Conservation (phyloP, 768 basidiomycete species). For the Sarcodon aspratus region DNA sequence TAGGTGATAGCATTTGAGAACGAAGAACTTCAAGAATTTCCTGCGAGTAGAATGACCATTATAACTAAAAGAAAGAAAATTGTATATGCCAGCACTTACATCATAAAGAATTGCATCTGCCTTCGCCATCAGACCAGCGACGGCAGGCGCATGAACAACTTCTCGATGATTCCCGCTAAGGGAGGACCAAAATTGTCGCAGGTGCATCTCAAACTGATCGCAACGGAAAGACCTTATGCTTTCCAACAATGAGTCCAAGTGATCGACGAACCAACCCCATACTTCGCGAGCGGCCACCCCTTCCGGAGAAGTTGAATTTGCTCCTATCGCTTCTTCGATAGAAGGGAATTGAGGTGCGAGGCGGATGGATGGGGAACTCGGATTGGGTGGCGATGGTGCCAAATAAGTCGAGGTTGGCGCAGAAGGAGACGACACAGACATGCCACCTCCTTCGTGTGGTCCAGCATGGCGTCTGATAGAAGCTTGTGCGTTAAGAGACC, state of each 20-base stretch:
- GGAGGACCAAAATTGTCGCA: slow-evolving; percentile 78
- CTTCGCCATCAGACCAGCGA: slow-evolving; percentile 81
- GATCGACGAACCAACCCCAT: slow-evolving; percentile 89
- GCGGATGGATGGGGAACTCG: slow-evolving; percentile 53
- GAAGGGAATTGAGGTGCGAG: slow-evolving; percentile 74
- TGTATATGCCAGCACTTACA: slow-evolving; percentile 42
- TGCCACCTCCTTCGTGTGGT: slow-evolving; percentile 37
- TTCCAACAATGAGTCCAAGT: slow-evolving; percentile 74
- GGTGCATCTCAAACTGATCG: slow-evolving; percentile 83
- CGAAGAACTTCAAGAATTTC: slow-evolving; percentile 83
- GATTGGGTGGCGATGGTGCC: slow-evolving; percentile 7
- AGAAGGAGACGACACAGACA: slow-evolving; percentile 45
- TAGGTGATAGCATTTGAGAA: slow-evolving; percentile 73
- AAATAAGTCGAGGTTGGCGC: background rate
- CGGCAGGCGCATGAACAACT: slow-evolving; percentile 79
- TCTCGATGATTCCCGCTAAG: slow-evolving; percentile 70
- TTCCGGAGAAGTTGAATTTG: slow-evolving; percentile 64
- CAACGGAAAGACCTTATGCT: slow-evolving; percentile 69
- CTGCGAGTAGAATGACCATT: slow-evolving; percentile 25
- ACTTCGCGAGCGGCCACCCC: slow-evolving; percentile 75
- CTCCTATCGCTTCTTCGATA: slow-evolving; percentile 76
- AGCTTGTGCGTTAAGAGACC: slow-evolving; percentile 46
- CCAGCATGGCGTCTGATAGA: slow-evolving; percentile 64
- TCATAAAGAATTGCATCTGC: slow-evolving; percentile 88
- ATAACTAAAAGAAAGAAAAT: slow-evolving; percentile 2